Conservation (phyloP, 164 flowering plant genomes). For the Platanus orientalis region DNA sequence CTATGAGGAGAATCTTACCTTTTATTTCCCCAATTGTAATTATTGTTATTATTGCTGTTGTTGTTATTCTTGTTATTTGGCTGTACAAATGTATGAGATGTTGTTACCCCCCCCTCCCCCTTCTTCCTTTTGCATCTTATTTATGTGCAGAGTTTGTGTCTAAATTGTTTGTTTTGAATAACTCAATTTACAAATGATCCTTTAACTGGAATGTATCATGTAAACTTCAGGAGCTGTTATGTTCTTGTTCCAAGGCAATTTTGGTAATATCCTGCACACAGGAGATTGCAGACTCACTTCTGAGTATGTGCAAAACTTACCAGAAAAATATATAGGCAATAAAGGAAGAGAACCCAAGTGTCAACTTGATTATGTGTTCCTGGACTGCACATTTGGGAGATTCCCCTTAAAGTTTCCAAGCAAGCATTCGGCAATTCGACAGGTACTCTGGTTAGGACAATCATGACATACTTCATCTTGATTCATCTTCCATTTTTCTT, state of each 20-base stretch:
- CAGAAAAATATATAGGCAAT: constrained; percentile 57
- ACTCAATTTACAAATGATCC: constrained; percentile 13
- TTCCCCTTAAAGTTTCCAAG: constrained; percentile 46
- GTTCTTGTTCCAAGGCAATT: constrained; percentile 85
- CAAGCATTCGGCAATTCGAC: constrained; percentile 57
- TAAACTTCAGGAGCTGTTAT: constrained; percentile 73
- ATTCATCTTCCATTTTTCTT: neutral
- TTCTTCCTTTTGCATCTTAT: no score
- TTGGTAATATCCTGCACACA: constrained; percentile 81
- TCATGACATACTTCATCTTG: neutral
- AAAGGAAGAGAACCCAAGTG: constrained; percentile 45
- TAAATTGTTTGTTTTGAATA: neutral
- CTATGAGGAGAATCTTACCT: no score
- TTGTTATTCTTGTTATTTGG: no score
- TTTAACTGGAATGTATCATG: constrained; percentile 13
- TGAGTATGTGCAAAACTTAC: constrained; percentile 60
- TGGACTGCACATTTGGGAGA: constrained; percentile 87
- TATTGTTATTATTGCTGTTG: no score
- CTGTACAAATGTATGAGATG: no score
- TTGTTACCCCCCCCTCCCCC: no score
- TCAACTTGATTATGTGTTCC: constrained; percentile 62
- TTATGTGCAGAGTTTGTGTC: no score
- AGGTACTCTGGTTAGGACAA: constrained; percentile 38
- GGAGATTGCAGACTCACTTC: constrained; percentile 87
- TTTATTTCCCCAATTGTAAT: no score